A percentile compares a stretch with the other conserved stretches of the same genome.
Conservation (phyloP, 257 asterid species). For the Cynanchum wilfordii region DNA sequence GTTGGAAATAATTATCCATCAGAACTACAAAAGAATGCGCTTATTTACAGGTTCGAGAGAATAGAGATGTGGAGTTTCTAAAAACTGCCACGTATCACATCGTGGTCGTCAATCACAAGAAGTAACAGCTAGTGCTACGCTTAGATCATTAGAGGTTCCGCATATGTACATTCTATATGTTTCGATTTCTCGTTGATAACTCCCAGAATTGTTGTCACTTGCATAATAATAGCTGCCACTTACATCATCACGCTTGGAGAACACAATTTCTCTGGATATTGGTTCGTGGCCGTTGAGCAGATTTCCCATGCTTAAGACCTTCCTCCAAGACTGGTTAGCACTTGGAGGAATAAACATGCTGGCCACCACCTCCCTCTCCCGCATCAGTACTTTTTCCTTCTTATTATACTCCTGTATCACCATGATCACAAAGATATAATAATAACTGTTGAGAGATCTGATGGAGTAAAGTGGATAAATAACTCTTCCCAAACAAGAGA, state of each 20-base stretch:
- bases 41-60: neutral
- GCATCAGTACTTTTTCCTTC: conserved; percentile 45
- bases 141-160: conserved; percentile 83
- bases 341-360: conserved; percentile 79
- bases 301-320: conserved; percentile 91
- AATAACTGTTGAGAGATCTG: neutral
- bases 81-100: neutral
- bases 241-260: conserved; percentile 56
- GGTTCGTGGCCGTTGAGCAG: conserved; percentile 97
- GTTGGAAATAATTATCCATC: neutral
- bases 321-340: conserved; percentile 93
- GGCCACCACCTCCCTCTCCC: conserved; percentile 57
- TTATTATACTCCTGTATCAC: conserved; percentile 42
- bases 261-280: conserved; percentile 67
- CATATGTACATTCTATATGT: conserved; percentile 84
- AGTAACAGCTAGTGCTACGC: conserved; percentile 86
- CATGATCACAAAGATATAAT: neutral
- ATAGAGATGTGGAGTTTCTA: neutral
- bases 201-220: conserved; percentile 30
- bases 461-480: neutral
- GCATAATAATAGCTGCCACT: conserved; percentile 62
- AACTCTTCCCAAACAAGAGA: neutral
- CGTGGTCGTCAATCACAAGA: conserved; percentile 55
- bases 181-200: conserved; percentile 54
- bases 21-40: neutral